Conservation (phyloP, 305 asterid genomes). For the Fraxinus xanthoxyloides region DNA sequence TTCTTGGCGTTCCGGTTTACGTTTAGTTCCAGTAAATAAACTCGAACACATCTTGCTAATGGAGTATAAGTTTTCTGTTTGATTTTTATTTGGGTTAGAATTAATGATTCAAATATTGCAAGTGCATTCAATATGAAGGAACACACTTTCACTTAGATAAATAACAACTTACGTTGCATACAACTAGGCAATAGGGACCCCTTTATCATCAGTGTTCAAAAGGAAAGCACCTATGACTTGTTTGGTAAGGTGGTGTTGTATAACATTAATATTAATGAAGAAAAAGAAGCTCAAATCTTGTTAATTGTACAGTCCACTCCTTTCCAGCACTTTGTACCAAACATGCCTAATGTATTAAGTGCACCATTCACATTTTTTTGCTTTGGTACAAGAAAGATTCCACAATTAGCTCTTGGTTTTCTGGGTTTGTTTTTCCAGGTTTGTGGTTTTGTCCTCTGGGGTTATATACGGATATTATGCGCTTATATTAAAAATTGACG, state of each 20-base stretch:
- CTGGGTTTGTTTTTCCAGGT: constrained; percentile 43
- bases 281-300: background rate
- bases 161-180: background rate
- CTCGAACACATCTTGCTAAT: background rate
- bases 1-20: background rate
- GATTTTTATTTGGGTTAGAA: constrained; percentile 4
- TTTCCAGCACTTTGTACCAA: background rate
- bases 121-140: constrained; percentile 9
- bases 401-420: constrained; percentile 1
- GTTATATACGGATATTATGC: constrained; percentile 82
- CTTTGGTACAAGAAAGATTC: background rate
- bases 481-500: constrained; percentile 72
- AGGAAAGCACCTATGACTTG: background rate
- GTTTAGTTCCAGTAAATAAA: background rate
- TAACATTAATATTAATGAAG: background rate
- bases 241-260: background rate
- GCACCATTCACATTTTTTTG: background rate
- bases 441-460: constrained; percentile 69
- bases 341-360: background rate
- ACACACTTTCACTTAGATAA: background rate
- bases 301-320: background rate
- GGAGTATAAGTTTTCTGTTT: background rate
- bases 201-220: background rate
- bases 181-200: background rate
- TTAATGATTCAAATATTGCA: background rate